phyloP scores from a whole-genome alignment of 441 rosid genomes.

The Gossypium trilobum region DNA sequence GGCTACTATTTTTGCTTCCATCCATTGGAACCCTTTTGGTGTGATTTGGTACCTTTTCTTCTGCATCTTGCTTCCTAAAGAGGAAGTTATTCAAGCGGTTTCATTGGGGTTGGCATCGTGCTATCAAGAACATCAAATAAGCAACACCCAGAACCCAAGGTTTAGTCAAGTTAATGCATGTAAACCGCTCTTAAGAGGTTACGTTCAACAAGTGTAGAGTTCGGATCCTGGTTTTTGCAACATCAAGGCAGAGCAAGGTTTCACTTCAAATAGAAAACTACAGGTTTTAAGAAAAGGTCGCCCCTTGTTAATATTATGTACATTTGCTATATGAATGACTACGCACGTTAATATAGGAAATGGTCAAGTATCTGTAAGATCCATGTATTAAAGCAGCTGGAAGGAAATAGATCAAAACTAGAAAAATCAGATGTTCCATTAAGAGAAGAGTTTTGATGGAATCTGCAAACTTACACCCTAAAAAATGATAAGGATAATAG shows the following conservation, averaged over 20 bases:
- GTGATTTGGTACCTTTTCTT: background rate
- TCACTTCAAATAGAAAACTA: background rate
- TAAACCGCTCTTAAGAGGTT: too few relatives aligned
- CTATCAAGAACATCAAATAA: too few relatives aligned
- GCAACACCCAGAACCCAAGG: too few relatives aligned
- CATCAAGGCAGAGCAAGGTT: too few relatives aligned
- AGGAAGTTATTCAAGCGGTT: background rate
- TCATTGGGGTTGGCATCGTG: background rate
- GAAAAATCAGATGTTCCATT: background rate
- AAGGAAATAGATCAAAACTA: conserved; percentile 3
- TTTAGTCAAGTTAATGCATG: too few relatives aligned
- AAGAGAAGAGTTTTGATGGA: background rate
- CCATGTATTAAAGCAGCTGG: background rate
- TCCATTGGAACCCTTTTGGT: background rate
- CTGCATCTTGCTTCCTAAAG: conserved; percentile 10
- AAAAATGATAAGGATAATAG: background rate
- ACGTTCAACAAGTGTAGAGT: too few relatives aligned
- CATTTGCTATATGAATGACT: background rate
- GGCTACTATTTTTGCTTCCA: background rate
- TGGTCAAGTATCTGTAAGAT: too few relatives aligned
- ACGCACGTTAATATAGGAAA: background rate
- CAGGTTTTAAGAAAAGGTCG: background rate
- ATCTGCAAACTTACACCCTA: background rate
- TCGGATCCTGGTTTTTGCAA: too few relatives aligned
- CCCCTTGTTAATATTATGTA: background rate